Evolutionary conservation across 2,329 filamentous ascomycete genomes (phyloP).

Genomic region (Furcasterigmium sp.): DNA sequence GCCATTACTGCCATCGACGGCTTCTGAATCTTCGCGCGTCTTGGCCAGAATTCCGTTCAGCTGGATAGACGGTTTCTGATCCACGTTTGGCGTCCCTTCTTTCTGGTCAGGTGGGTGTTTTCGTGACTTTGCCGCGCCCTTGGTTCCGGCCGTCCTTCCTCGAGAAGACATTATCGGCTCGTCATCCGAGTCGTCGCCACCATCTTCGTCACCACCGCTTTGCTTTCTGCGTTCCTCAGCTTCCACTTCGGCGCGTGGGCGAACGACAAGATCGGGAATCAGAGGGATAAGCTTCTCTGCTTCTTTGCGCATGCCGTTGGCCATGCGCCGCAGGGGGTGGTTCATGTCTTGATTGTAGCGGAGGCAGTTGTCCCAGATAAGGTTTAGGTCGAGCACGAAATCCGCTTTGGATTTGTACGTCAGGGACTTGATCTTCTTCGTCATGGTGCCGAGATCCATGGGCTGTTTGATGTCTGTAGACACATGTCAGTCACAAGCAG

Average conservation of each 20-base stretch:
- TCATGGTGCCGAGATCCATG: conserved; percentile 97
- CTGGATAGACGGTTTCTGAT: conserved; percentile 68
- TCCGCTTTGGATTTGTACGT: conserved; percentile 87
- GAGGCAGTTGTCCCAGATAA: conserved; percentile 97
- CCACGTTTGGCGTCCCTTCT: conserved; percentile 72
- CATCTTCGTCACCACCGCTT: conserved; percentile 77
- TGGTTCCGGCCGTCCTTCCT: conserved; percentile 81
- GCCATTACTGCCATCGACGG: conserved; percentile 74
- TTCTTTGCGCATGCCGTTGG: conserved; percentile 93
- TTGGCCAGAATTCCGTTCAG: conserved; percentile 59
- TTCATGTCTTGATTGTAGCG: conserved; percentile 90
- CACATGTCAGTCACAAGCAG: no score
- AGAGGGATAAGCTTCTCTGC: conserved; percentile 93
- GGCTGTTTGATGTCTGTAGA: conserved; percentile 82
- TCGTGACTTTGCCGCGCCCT: conserved; percentile 70
- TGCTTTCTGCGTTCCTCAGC: conserved; percentile 80
- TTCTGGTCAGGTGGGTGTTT: conserved; percentile 69
- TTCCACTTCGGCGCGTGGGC: conserved; percentile 90
- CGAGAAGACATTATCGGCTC: conserved; percentile 98
- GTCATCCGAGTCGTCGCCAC: conserved; percentile 87
- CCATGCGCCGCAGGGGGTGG: conserved; percentile 86
- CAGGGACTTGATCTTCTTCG: conserved; percentile 85
- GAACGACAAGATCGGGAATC: conserved; percentile 87
- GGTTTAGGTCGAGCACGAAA: conserved; percentile 86
- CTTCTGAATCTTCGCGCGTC: conserved; percentile 70